Base-by-base conservation (phyloP, 2,329 filamentous ascomycete species). In the Pseudodiploospora longispora region DNA sequence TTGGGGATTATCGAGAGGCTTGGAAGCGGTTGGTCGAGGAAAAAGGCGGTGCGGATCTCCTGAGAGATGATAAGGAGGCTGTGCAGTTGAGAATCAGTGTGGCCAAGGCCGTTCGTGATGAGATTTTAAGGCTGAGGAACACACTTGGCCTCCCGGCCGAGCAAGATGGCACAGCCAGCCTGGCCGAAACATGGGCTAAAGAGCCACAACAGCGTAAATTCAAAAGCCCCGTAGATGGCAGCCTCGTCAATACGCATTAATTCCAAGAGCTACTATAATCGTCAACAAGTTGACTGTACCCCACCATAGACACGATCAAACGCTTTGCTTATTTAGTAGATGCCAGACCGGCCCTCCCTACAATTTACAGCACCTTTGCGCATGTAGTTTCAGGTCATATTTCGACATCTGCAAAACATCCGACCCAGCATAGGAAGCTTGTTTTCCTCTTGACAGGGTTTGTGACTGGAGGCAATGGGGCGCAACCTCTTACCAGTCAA, bases 181-280 rank as follows among this genome's bases (percentile, higher is more conserved):
- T 90, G 29, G 87, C 85, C 0, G 86, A 91, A 63, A 95, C 89
- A 2, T 97, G 87, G 83, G 70, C 76, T 2, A 66, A 67, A 40
- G 75, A 78, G 48, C 71, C 69, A 10, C 61, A 62, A 31, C 62
- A 66, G 37, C 68, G 68, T 43, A 68, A 63, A 44, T 77, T 72
- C 54, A 72, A 65, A 59, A 80, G 75, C 48, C 64, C 68, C 4
- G 72, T 79, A 6, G 75, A 79, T 43, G 72, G 70, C 33, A 75
- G 75, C 52, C 56, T 73, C 43, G 68, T 78, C 30, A 67, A 66
- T 51, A 61, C 63, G 52, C 57, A 60, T 44, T 64, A 47, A 55
- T 46, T 36, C 39, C 38, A 40, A 40, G 27, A 28, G 38, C 44
- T 41, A 41, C 40, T 41, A 36, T 19, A 12, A 10, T 28, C 30